phyloP scores from a whole-genome alignment of 148 eudicot genomes.

The Fagopyrum tataricum region DNA sequence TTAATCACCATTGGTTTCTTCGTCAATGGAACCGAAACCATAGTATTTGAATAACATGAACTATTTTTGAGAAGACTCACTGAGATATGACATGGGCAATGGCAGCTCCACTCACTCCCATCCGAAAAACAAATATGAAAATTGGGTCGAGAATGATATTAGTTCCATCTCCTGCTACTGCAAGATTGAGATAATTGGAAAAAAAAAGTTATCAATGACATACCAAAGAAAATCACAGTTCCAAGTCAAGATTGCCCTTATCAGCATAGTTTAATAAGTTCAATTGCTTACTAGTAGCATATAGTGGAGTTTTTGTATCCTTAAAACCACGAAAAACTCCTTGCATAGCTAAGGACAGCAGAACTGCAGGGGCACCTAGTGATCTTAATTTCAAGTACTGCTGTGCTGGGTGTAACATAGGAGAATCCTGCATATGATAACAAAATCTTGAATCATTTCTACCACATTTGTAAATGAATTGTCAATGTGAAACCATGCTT shows the following conservation, averaged over 20 bases:
- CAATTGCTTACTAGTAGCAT: conserved; percentile 61
- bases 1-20: neutral
- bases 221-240: neutral
- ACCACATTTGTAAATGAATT: no score
- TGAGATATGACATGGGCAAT: conserved; percentile 97
- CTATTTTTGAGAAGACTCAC: conserved; percentile 30
- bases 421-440: conserved; percentile 47
- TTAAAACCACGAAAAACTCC: conserved; percentile 92
- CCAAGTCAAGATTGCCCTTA: neutral
- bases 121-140: conserved; percentile 55
- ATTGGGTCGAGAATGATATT: conserved; percentile 85
- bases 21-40: neutral
- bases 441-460: neutral
- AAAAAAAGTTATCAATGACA: neutral
- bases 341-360: conserved; percentile 95
- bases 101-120: conserved; percentile 94
- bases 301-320: conserved; percentile 92
- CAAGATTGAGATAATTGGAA: neutral
- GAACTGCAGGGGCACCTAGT: conserved; percentile 92
- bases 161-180: conserved; percentile 75
- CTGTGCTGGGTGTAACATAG: conserved; percentile 71
- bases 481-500: no score
- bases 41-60: neutral
- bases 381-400: conserved; percentile 70
- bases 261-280: neutral